phyloP scores from a whole-genome alignment of 2,329 filamentous ascomycete genomes.

The Hymenotorrendiella dingleyae region DNA sequence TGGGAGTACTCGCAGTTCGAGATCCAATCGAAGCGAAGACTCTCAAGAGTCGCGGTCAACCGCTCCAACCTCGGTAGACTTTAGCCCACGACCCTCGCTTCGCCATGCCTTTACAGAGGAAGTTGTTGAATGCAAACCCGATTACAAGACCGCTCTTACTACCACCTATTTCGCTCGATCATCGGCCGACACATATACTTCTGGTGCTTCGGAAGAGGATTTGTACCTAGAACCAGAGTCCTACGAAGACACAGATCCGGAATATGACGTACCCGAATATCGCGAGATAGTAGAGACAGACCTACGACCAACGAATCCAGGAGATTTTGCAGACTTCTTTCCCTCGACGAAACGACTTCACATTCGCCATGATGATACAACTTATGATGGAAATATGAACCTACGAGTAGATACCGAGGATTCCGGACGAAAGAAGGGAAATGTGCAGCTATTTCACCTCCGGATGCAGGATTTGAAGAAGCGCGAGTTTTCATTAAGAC shows the following conservation, averaged over 20 bases:
- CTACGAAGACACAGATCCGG: slow-evolving; percentile 25
- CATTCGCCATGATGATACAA: slow-evolving; percentile 86
- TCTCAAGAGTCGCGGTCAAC: slow-evolving; percentile 43
- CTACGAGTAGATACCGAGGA: slow-evolving; percentile 79
- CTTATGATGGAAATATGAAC: slow-evolving; percentile 93
- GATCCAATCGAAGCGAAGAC: slow-evolving; percentile 39
- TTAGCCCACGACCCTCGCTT: slow-evolving; percentile 32
- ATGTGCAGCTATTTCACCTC: slow-evolving; percentile 78
- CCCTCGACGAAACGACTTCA: slow-evolving; percentile 75
- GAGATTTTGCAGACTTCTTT: slow-evolving; percentile 79
- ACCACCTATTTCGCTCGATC: slow-evolving; percentile 30
- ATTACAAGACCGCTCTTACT: slow-evolving; percentile 21
- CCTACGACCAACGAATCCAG: slow-evolving; percentile 70
- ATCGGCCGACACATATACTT: slow-evolving; percentile 68
- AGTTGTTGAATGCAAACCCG: slow-evolving; percentile 12
- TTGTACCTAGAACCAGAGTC: slow-evolving; percentile 44
- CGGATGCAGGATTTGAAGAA: slow-evolving; percentile 87
- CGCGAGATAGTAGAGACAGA: slow-evolving; percentile 58
- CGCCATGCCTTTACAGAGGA: slow-evolving; percentile 14
- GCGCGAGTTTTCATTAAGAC: slow-evolving; percentile 82
- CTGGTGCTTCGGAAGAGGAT: slow-evolving; percentile 53
- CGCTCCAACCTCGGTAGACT: slow-evolving; percentile 40
- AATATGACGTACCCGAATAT: slow-evolving; percentile 33
- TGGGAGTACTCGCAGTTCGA: slow-evolving; percentile 32
- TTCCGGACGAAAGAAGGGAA: slow-evolving; percentile 50